phyloP scores from a whole-genome alignment of 176 grass and related monocot species.

The Chrysopogon serrulatus region DNA sequence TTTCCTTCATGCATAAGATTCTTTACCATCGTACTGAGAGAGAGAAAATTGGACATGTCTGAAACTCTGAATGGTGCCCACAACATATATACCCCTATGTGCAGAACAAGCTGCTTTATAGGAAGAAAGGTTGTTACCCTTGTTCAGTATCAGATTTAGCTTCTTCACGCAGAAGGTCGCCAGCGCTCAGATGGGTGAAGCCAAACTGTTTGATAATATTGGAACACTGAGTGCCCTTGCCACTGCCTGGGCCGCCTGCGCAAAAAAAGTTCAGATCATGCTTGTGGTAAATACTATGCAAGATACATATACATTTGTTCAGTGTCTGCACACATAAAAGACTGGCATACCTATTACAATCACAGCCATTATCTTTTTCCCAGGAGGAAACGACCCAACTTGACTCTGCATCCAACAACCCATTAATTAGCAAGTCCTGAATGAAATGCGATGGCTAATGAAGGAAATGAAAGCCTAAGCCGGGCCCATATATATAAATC shows the following conservation, averaged over 20 bases:
- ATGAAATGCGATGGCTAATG: too few relatives aligned
- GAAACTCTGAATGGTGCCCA: background rate
- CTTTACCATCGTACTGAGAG: slow-evolving; percentile 56
- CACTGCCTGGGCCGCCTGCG: slow-evolving; percentile 64
- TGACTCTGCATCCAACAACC: slow-evolving; percentile 23
- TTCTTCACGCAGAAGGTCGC: slow-evolving; percentile 62
- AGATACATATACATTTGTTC: background rate
- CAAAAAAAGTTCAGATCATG: background rate
- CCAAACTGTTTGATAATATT: slow-evolving; percentile 55
- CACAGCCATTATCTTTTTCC: slow-evolving; percentile 52
- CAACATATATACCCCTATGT: background rate
- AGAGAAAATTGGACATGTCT: background rate
- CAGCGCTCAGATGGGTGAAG: slow-evolving; percentile 66
- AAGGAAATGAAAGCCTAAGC: too few relatives aligned
- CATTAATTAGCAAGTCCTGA: background rate
- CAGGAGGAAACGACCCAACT: background rate
- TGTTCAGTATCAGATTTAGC: slow-evolving; percentile 44
- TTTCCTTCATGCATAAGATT: slow-evolving; percentile 82
- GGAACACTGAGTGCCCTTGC: slow-evolving; percentile 70
- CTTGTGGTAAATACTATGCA: background rate
- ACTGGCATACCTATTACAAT: slow-evolving; percentile 51
- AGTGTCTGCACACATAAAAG: background rate
- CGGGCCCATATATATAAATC: too few relatives aligned
- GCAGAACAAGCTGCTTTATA: background rate
- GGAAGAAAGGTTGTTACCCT: slow-evolving; percentile 23